phyloP scores from a whole-genome alignment of 2,329 filamentous ascomycete species.

The Cladosporium oxysporum region DNA sequence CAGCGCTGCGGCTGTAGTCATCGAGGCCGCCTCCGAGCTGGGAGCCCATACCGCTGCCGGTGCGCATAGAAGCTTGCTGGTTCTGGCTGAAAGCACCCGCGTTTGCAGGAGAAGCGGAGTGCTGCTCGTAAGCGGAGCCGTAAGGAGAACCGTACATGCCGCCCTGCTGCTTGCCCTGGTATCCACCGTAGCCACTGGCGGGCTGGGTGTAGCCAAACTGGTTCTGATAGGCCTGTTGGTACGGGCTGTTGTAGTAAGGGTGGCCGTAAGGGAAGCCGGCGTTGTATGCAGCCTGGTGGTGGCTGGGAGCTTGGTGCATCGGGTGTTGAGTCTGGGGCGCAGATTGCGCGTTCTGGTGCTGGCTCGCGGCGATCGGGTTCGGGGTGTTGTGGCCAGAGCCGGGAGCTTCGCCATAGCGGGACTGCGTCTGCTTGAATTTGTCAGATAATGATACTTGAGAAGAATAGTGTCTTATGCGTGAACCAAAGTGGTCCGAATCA shows the following conservation, averaged over 20 bases:
- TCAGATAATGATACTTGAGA: conserved; percentile 24
- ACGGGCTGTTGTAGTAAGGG: conserved; percentile 62
- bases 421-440: conserved; percentile 54
- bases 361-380: conserved; percentile 67
- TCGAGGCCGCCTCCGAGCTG: conserved; percentile 52
- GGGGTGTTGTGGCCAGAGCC: conserved; percentile 90
- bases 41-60: conserved; percentile 44
- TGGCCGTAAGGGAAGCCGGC: conserved; percentile 62
- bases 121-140: conserved; percentile 60
- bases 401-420: conserved; percentile 73
- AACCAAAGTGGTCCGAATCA: not conserved
- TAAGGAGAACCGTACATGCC: conserved; percentile 64
- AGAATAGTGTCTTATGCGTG: not conserved
- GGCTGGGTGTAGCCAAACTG: conserved; percentile 53
- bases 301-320: conserved; percentile 28
- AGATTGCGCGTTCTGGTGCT: conserved; percentile 51
- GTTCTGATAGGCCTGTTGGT: conserved; percentile 64
- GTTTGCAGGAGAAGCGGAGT: conserved; percentile 65
- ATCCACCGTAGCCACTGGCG: conserved; percentile 47
- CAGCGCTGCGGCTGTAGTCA: conserved; percentile 56
- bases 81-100: conserved; percentile 53
- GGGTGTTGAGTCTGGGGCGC: conserved; percentile 46
- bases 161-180: conserved; percentile 45
- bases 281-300: conserved; percentile 39
- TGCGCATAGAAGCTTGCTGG: conserved; percentile 43